Conservation (phyloP, 495 filamentous ascomycete genomes). For the Trypethelium eluteriae region DNA sequence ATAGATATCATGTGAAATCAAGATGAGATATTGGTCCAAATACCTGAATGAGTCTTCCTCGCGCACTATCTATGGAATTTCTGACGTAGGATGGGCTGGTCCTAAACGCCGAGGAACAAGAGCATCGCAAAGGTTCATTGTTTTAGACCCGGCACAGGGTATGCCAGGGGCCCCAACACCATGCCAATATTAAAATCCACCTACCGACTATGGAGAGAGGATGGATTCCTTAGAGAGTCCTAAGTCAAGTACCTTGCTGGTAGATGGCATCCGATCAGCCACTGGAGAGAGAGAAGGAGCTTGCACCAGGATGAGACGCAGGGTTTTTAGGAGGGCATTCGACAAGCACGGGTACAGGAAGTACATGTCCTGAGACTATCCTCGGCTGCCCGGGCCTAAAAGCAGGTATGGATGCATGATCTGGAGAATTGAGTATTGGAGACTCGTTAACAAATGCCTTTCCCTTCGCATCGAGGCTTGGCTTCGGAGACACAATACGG, state of each 20-base stretch:
- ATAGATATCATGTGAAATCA: not conserved
- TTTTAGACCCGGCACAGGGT: not conserved
- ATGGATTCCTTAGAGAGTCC: not conserved
- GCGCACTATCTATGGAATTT: not conserved
- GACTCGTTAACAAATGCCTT: not conserved
- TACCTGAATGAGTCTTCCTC: not conserved
- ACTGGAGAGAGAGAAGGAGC: not conserved
- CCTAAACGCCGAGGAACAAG: not conserved
- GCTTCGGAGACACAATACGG: not conserved
- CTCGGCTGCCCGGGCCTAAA: not conserved
- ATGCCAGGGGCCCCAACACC: not conserved
- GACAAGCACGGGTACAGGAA: not conserved
- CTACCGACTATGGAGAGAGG: not conserved
- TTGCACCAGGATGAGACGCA: not conserved
- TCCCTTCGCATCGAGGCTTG: not conserved
- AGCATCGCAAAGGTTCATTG: not conserved
- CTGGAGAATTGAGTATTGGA: not conserved
- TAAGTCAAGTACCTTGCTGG: not conserved
- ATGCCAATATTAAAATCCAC: slow-evolving; percentile 7
- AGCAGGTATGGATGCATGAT: not conserved
- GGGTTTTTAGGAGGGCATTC: not conserved
- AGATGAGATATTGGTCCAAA: not conserved
- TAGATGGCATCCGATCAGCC: not conserved
- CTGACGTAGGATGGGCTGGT: not conserved
- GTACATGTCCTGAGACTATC: not conserved